Conservation (phyloP, 1,139 yeast species). For the Hemisphaericaspora xylanilytica region DNA sequence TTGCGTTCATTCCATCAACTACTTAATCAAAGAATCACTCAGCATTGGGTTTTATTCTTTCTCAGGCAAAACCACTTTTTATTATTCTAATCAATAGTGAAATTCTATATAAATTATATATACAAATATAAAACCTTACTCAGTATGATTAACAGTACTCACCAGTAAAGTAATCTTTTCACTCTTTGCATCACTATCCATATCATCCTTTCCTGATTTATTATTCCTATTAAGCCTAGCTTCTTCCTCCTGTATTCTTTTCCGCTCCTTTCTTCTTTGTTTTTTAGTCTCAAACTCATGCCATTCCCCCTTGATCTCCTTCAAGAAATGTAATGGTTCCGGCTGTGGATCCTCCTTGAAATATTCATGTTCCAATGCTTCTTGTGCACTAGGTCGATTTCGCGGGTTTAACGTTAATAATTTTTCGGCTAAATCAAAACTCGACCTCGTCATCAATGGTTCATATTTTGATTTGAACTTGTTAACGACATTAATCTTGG, state of each 20-base stretch:
- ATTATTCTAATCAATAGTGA: background rate
- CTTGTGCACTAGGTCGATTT: constrained; percentile 75
- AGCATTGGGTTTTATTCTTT: no score
- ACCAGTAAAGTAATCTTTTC: constrained; percentile 4
- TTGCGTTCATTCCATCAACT: no score
- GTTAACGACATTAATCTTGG: constrained; percentile 46
- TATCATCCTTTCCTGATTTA: constrained; percentile 10
- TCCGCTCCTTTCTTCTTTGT: constrained; percentile 63
- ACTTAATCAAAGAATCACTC: no score
- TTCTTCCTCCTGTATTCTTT: constrained; percentile 37
- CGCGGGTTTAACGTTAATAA: constrained; percentile 69
- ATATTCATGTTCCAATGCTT: constrained; percentile 79
- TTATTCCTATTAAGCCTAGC: constrained; percentile 9
- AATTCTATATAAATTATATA: background rate
- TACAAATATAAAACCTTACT: background rate
- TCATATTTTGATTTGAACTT: constrained; percentile 50
- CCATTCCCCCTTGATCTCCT: constrained; percentile 78
- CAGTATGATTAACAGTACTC: constrained; percentile 7
- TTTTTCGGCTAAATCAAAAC: constrained; percentile 63
- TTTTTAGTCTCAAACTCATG: constrained; percentile 95
- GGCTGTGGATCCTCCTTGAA: constrained; percentile 69
- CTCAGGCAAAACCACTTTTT: no score
- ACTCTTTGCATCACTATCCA: constrained; percentile 2
- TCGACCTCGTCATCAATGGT: constrained; percentile 47
- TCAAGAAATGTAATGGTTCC: constrained; percentile 53